These are phyloP conservation scores for Phyllosticta ampelicida DNA, from an alignment of 2,329 filamentous ascomycete genomes.

Conservation along the genomic window DNA sequence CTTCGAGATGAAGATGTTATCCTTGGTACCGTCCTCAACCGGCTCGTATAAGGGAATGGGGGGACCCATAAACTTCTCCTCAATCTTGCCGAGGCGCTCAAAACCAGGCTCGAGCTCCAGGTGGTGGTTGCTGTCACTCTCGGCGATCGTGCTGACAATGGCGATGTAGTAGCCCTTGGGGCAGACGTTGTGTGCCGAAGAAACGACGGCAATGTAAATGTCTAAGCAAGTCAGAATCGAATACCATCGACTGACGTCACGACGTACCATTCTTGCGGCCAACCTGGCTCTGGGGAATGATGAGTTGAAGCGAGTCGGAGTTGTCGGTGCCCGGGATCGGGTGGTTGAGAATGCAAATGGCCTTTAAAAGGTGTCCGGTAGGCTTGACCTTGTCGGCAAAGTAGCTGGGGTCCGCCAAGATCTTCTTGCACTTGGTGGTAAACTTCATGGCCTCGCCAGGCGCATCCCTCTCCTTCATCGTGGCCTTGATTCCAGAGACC, in stretches of 20 bases:
- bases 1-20: constrained; percentile 96
- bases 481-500: constrained; percentile 92
- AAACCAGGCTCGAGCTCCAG: constrained; percentile 87
- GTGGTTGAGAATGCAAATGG: constrained; percentile 96
- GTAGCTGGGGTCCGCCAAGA: constrained; percentile 93
- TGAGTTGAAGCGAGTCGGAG: constrained; percentile 82
- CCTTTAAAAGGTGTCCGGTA: constrained; percentile 82
- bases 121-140: constrained; percentile 86
- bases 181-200: constrained; percentile 93
- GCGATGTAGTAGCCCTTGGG: constrained; percentile 99
- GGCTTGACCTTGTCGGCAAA: constrained; percentile 84
- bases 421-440: constrained; percentile 90
- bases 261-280: constrained; percentile 83
- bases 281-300: constrained; percentile 96
- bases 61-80: constrained; percentile 93
- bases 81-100: constrained; percentile 81
- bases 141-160: constrained; percentile 95
- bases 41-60: constrained; percentile 94
- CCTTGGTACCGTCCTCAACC: constrained; percentile 65
- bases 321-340: constrained; percentile 83
- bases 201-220: constrained; percentile 94
- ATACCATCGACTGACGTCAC: too few relatives aligned
- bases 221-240: constrained; percentile 41
- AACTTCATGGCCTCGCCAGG: constrained; percentile 72
- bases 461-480: constrained; percentile 81